A percentile compares a stretch with the other conserved stretches of the same genome.
Conservation (phyloP, 768 basidiomycete species). For the Daedaleopsis nitida region DNA sequence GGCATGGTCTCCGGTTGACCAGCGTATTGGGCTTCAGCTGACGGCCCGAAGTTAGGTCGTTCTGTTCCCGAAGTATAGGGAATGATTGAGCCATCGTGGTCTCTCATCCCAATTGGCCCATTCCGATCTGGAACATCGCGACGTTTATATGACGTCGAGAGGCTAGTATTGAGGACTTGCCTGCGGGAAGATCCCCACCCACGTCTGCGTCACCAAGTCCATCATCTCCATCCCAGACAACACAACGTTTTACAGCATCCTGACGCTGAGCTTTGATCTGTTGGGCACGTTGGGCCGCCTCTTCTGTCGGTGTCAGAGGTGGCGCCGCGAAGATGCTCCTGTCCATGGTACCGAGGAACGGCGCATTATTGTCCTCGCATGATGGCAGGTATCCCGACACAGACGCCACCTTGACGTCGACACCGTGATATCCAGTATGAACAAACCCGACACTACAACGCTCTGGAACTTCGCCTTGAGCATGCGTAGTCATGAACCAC, state of each 20-base stretch:
- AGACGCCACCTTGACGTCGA: conserved; percentile 72
- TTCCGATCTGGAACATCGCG: conserved; percentile 1
- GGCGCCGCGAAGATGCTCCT: conserved; percentile 31
- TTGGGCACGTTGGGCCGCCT: conserved; percentile 51
- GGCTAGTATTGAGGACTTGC: conserved; percentile 23
- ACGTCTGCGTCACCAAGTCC: conserved; percentile 51
- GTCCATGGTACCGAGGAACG: conserved; percentile 50
- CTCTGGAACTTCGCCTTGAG: conserved; percentile 71
- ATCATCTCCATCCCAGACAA: conserved; percentile 68
- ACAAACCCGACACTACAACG: conserved; percentile 68
- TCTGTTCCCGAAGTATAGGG: conserved; percentile 36
- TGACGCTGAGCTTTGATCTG: conserved; percentile 60
- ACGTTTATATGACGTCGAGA: neutral
- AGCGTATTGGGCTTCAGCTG: conserved; percentile 46
- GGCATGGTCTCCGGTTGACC: conserved; percentile 56
- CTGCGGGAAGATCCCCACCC: conserved; percentile 49
- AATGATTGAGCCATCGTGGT: conserved; percentile 56
- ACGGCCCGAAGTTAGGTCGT: conserved; percentile 9
- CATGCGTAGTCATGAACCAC: conserved; percentile 83
- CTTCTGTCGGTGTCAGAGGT: conserved; percentile 57
- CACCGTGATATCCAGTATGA: conserved; percentile 74
- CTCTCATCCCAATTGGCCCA: conserved; percentile 59
- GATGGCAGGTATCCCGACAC: conserved; percentile 75
- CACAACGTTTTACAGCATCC: conserved; percentile 62
- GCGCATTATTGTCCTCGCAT: conserved; percentile 57